Percentiles rank a stretch among this genome's conserved stretches.
Evolutionary conservation across 441 rosid genomes (phyloP).

Genomic region (Corymbia citriodora): DNA sequence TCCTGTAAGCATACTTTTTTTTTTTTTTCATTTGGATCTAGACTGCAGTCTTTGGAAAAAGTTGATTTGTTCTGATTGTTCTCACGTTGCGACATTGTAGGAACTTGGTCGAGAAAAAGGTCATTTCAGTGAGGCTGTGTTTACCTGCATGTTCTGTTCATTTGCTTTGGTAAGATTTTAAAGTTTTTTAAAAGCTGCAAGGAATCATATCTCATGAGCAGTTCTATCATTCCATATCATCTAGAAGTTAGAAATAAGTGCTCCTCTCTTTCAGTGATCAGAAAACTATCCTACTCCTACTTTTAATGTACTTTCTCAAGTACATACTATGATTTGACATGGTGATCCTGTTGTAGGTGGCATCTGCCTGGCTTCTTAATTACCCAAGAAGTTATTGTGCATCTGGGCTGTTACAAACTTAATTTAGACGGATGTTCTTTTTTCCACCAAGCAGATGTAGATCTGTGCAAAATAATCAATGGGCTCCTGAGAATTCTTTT

Average conservation of each 20-base stretch:
- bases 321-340: neutral
- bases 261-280: neutral
- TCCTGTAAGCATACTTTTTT: neutral
- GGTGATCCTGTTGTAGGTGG: neutral
- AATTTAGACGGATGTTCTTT: neutral
- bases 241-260: neutral
- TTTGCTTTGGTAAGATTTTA: neutral
- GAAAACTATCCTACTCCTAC: neutral
- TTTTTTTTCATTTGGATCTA: neutral
- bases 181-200: neutral
- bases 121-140: neutral
- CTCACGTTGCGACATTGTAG: neutral
- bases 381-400: neutral
- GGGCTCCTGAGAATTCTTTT: neutral
- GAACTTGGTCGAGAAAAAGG: slow-evolving; percentile 1
- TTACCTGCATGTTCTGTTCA: neutral
- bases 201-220: neutral
- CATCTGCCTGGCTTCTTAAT: neutral
- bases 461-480: neutral
- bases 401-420: neutral
- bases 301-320: neutral
- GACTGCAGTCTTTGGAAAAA: neutral
- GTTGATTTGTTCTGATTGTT: neutral
- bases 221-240: neutral
- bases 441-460: neutral